Conservation (phyloP, 1,284 basidiomycete species). For the Papiliotrema flavescens region DNA sequence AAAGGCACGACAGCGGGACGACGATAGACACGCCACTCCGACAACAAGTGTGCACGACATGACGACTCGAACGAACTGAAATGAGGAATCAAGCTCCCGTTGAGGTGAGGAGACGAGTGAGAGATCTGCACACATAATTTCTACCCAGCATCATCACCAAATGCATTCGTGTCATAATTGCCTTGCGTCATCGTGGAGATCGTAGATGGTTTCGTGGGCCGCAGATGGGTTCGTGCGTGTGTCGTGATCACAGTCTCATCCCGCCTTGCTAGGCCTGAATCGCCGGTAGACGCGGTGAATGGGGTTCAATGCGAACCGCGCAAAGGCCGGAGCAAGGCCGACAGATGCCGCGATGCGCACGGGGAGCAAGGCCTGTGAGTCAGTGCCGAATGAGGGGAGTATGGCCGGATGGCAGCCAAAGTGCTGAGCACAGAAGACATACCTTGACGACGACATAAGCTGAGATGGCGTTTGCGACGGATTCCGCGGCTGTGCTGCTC, state of each 20-base stretch:
- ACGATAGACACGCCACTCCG: no score
- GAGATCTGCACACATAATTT: not conserved
- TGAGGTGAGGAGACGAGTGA: not conserved
- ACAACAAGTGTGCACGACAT: no score
- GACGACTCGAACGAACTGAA: no score
- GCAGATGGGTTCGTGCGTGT: not conserved
- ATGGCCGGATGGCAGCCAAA: not conserved
- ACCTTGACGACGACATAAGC: constrained; percentile 85
- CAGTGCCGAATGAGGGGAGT: not conserved
- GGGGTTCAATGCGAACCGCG: constrained; percentile 63
- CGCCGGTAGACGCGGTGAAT: constrained; percentile 35
- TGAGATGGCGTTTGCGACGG: constrained; percentile 57
- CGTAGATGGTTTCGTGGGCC: not conserved
- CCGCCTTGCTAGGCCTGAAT: constrained; percentile 1
- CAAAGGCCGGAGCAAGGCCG: constrained; percentile 71
- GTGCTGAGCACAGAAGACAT: constrained; percentile 16
- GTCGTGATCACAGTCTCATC: not conserved
- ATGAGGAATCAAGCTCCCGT: not conserved
- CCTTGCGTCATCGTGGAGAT: not conserved
- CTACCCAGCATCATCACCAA: not conserved
- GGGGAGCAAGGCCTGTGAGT: constrained; percentile 67
- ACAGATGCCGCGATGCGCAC: constrained; percentile 69
- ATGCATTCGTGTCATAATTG: not conserved
- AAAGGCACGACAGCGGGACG: no score
- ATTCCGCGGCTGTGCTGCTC: constrained; percentile 24